Percentiles rank a stretch among this genome's conserved stretches.
phyloP scores from a whole-genome alignment of 140 eudicot species.

The Eryngium alpinum region DNA sequence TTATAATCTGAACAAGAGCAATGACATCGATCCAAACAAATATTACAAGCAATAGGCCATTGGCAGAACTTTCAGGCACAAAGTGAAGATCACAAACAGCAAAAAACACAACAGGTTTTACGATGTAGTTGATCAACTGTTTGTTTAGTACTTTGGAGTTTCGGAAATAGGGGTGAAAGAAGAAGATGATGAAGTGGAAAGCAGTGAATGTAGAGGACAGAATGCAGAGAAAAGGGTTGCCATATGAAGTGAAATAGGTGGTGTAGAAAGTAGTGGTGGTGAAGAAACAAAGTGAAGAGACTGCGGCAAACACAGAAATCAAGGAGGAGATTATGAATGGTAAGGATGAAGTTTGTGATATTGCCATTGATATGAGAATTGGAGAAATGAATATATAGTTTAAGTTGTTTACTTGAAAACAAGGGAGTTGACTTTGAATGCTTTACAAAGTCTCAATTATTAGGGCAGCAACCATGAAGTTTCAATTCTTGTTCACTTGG shows the following conservation, averaged over 20 bases:
- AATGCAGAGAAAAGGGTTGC: constrained; percentile 10
- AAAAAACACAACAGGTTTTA: constrained; percentile 13
- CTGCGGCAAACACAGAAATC: constrained; percentile 19
- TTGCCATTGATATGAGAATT: background rate
- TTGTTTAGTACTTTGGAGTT: constrained; percentile 8
- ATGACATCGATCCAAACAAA: constrained; percentile 31
- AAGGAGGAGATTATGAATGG: constrained; percentile 14
- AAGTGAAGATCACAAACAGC: background rate
- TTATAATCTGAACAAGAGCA: constrained; percentile 24
- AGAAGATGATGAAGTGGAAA: constrained; percentile 25
- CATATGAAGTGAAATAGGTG: background rate
- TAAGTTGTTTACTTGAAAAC: background rate
- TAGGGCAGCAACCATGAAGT: constrained; percentile 1
- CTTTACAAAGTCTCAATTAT: background rate
- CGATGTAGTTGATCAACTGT: constrained; percentile 12
- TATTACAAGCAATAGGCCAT: constrained; percentile 28
- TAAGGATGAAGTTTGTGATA: background rate
- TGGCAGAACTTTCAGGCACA: constrained; percentile 24
- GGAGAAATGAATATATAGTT: background rate
- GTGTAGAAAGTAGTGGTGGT: constrained; percentile 17
- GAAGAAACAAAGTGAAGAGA: constrained; percentile 16
- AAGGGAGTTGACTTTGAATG: constrained; percentile 9
- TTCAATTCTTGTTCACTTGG: background rate
- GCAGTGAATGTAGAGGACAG: constrained; percentile 13
- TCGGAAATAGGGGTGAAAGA: constrained; percentile 6